These are phyloP conservation scores for Tricholoma flavovirens DNA, from an alignment of 768 basidiomycete genomes.

Conservation along the genomic window DNA sequence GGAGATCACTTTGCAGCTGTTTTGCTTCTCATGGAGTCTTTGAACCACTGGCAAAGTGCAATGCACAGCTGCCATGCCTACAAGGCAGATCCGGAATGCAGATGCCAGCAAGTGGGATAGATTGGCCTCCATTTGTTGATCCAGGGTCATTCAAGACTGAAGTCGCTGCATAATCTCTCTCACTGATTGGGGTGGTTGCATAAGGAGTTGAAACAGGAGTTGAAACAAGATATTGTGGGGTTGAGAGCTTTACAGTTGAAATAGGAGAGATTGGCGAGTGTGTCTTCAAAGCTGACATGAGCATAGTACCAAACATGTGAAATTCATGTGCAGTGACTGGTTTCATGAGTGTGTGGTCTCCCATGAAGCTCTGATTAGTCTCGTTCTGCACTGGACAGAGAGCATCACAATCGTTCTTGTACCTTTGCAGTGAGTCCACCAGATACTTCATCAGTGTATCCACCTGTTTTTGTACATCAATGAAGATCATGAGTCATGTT, in stretches of 20 bases:
- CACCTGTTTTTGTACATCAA: constrained; percentile 6
- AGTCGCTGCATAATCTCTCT: background rate
- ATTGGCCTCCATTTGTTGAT: background rate
- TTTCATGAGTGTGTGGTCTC: no score
- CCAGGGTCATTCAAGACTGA: background rate
- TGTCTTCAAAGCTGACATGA: background rate
- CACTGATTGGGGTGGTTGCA: background rate
- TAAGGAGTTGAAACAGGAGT: background rate
- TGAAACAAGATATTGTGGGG: background rate
- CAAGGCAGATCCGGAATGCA: background rate
- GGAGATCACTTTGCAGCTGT: background rate
- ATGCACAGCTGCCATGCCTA: background rate
- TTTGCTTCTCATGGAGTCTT: background rate
- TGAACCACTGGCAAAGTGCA: background rate
- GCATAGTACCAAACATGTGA: no score
- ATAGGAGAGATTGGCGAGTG: background rate
- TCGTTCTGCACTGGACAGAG: no score
- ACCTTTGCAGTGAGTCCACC: no score
- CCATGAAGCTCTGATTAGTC: no score
- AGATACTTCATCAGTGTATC: no score
- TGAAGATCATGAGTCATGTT: background rate
- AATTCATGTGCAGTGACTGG: no score
- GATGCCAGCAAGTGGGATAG: no score
- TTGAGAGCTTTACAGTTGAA: background rate
- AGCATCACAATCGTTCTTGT: no score